Conservation (phyloP, 768 basidiomycete genomes). For the Heimioporus sp. region DNA sequence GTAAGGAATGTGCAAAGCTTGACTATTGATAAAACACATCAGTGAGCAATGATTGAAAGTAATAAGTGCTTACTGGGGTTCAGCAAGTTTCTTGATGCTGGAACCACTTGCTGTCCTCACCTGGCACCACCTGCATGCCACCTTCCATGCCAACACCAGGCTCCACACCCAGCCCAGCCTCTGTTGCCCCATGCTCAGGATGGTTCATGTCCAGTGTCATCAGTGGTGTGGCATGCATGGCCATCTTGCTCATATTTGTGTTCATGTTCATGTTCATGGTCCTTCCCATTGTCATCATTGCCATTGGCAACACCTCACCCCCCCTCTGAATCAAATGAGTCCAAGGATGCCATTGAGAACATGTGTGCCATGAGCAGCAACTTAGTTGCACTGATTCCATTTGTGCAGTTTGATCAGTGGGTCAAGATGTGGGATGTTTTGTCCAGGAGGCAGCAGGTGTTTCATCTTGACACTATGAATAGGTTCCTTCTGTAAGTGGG, state of each 20-base stretch:
- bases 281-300: conserved; percentile 53
- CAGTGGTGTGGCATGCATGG: no score
- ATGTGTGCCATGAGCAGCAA: conserved; percentile 29
- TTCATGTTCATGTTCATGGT: no score
- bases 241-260: no score
- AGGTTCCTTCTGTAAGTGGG: conserved; percentile 18
- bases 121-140: conserved; percentile 30
- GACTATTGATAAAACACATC: no score
- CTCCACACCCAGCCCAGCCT: conserved; percentile 1
- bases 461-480: conserved; percentile 12
- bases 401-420: neutral
- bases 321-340: conserved; percentile 76
- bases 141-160: neutral
- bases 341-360: conserved; percentile 72
- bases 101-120: conserved; percentile 93
- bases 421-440: conserved; percentile 17
- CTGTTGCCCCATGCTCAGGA: conserved; percentile 1
- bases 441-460: conserved; percentile 4
- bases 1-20: no score
- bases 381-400: conserved; percentile 2
- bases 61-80: no score
- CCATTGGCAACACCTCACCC: conserved; percentile 75
- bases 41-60: no score
- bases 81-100: no score
- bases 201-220: conserved; percentile 7